These are phyloP conservation scores for Sparassis latifolia DNA, from an alignment of 1,284 basidiomycete species.

Conservation along the genomic window DNA sequence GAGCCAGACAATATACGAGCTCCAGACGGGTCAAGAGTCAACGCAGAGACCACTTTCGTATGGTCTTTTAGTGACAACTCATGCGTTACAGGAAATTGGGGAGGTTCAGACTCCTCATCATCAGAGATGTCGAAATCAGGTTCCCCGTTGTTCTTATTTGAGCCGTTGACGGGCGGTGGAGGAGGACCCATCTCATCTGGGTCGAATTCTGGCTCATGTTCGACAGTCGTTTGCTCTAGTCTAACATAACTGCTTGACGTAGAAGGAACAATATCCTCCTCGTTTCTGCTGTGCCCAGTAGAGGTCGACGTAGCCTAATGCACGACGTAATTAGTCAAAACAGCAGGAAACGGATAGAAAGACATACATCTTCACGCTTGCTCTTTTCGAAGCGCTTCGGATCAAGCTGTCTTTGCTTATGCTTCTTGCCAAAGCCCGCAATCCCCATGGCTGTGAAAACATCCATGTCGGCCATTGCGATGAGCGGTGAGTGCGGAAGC, in stretches of 20 bases:
- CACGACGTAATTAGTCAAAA: neutral
- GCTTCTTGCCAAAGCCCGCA: constrained; percentile 67
- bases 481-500: neutral
- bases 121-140: constrained; percentile 59
- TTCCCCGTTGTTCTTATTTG: constrained; percentile 31
- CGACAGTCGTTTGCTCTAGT: neutral
- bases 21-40: constrained; percentile 89
- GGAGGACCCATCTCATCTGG: constrained; percentile 31
- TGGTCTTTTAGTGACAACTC: constrained; percentile 91
- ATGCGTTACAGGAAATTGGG: constrained; percentile 76
- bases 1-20: constrained; percentile 88
- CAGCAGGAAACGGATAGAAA: neutral
- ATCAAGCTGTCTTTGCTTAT: constrained; percentile 60
- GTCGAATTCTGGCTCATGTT: constrained; percentile 24
- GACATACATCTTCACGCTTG: constrained; percentile 46
- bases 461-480: constrained; percentile 54
- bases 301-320: constrained; percentile 7
- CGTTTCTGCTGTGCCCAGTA: constrained; percentile 1
- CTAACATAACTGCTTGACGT: constrained; percentile 1
- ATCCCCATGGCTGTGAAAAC: constrained; percentile 78
- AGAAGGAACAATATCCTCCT: constrained; percentile 4
- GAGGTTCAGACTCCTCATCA: constrained; percentile 39
- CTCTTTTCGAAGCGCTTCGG: constrained; percentile 69
- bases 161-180: constrained; percentile 12
- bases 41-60: constrained; percentile 88